A percentile compares a stretch with the other conserved stretches of the same genome.
Conservation (phyloP, 2,329 filamentous ascomycete species). For the Fusarium buxicola region DNA sequence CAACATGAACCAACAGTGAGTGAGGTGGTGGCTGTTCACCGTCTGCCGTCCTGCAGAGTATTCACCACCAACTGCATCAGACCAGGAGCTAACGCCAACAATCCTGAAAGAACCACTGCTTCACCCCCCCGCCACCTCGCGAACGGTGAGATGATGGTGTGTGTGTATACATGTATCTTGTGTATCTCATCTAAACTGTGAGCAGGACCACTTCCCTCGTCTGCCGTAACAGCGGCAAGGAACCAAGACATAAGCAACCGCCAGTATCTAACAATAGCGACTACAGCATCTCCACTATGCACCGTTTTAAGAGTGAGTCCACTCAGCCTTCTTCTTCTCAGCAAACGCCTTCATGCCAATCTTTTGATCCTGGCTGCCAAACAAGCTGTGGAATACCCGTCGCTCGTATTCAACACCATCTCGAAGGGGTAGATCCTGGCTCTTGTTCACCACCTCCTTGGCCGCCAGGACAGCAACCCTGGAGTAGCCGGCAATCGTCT, state of each 20-base stretch:
- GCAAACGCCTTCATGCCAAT: conserved; percentile 96
- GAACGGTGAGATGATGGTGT: conserved; percentile 7
- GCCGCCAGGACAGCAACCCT: conserved; percentile 87
- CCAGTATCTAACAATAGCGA: conserved; percentile 2
- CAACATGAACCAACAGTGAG: conserved; percentile 1
- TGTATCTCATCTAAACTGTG: neutral
- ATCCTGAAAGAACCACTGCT: conserved; percentile 7
- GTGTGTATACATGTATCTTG: neutral
- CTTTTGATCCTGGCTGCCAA: conserved; percentile 97
- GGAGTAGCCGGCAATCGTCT: conserved; percentile 88
- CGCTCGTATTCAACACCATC: conserved; percentile 97
- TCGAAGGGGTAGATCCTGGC: conserved; percentile 86
- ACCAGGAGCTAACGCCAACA: conserved; percentile 9
- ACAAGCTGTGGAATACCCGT: conserved; percentile 90
- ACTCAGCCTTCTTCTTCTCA: conserved; percentile 92
- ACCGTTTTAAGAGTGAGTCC: conserved; percentile 76
- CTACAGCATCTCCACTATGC: conserved; percentile 7
- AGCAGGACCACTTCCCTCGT: conserved; percentile 1
- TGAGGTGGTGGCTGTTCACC: conserved; percentile 2
- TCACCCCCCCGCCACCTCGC: conserved; percentile 21
- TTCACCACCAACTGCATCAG: conserved; percentile 1
- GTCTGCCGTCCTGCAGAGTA: conserved; percentile 1
- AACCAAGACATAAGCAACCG: conserved; percentile 8
- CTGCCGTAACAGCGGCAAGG: neutral
- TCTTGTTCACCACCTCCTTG: conserved; percentile 99